Conservation (phyloP, 441 rosid genomes). For the Pelargonium cotyledonis region DNA sequence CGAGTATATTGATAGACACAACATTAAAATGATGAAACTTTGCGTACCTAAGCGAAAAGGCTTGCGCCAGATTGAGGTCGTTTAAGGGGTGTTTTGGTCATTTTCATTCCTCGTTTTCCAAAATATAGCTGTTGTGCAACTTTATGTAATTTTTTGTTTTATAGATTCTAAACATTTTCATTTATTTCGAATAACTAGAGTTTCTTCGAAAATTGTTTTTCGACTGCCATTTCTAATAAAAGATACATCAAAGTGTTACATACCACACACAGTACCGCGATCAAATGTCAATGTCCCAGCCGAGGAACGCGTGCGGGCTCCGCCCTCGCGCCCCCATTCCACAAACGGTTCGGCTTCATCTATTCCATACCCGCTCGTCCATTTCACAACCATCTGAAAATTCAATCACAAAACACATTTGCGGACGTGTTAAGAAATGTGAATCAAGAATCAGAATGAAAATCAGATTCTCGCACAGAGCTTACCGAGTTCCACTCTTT, state of each 20-base stretch:
- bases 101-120: too few relatives aligned
- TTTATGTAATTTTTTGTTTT: too few relatives aligned
- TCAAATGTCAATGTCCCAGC: slow-evolving; percentile 34
- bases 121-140: too few relatives aligned
- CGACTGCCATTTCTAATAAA: too few relatives aligned
- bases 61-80: too few relatives aligned
- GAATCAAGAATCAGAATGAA: too few relatives aligned
- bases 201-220: too few relatives aligned
- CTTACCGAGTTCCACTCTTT: slow-evolving; percentile 5
- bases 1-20: background rate
- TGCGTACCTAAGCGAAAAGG: too few relatives aligned
- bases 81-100: too few relatives aligned
- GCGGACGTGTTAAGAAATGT: too few relatives aligned
- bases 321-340: slow-evolving; percentile 62
- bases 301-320: slow-evolving; percentile 41
- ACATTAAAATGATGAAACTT: too few relatives aligned
- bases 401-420: slow-evolving; percentile 3
- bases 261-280: background rate
- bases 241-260: background rate
- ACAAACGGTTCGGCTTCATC: slow-evolving; percentile 63
- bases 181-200: background rate
- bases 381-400: slow-evolving; percentile 76
- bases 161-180: too few relatives aligned
- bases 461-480: background rate
- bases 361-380: slow-evolving; percentile 84